phyloP scores from a whole-genome alignment of 495 filamentous ascomycete species.

The Talaromyces thailandensis region DNA sequence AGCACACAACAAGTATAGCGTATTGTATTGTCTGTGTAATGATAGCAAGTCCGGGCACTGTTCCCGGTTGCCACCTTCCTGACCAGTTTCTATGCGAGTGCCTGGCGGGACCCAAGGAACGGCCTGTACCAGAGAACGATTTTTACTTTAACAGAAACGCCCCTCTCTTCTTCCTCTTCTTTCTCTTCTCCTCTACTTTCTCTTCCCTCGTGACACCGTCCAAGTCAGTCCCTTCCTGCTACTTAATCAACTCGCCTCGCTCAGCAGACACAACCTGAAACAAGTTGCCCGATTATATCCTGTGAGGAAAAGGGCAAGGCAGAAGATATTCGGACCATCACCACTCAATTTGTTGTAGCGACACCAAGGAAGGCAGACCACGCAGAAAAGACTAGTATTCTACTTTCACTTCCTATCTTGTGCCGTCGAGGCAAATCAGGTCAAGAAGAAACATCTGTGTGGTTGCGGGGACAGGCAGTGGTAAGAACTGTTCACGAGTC shows the following conservation, averaged over 20 bases:
- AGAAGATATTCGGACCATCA: not conserved
- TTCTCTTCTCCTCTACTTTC: not conserved
- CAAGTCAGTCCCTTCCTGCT: not conserved
- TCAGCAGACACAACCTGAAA: not conserved
- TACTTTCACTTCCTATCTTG: not conserved
- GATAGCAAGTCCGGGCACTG: not conserved
- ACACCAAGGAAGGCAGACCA: constrained; percentile 1
- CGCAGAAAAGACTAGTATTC: not conserved
- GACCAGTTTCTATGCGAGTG: not conserved
- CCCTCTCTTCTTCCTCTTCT: not conserved
- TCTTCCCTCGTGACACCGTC: not conserved
- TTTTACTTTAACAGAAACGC: too few relatives aligned
- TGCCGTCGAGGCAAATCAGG: not conserved
- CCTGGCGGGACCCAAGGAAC: not conserved
- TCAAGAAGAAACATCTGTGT: not conserved
- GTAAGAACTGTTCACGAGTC: constrained; percentile 40
- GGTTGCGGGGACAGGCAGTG: constrained; percentile 23
- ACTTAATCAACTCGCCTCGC: not conserved
- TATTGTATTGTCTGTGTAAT: not conserved
- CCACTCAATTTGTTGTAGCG: not conserved
- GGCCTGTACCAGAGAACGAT: not conserved
- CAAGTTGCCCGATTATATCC: not conserved
- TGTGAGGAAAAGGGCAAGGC: not conserved
- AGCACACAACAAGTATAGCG: not conserved
- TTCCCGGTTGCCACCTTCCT: not conserved